Evolutionary conservation across 2,329 filamentous ascomycete species (phyloP).

Genomic region (Delphinella strobiligena): DNA sequence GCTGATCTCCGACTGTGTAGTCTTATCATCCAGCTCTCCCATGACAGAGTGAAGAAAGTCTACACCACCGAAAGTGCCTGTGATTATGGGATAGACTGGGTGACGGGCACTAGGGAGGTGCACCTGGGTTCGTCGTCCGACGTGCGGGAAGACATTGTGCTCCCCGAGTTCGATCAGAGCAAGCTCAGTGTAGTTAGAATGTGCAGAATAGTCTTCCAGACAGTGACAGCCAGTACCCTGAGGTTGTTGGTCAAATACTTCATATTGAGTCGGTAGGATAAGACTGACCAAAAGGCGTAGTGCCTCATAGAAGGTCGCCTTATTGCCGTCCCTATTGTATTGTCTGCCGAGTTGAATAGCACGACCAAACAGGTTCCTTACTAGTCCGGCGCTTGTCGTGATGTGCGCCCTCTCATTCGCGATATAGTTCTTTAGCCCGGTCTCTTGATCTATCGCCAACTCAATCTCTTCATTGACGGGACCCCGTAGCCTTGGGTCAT

Average conservation of each 20-base stretch:
- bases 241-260: too few relatives aligned
- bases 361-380: slow-evolving; percentile 31
- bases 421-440: slow-evolving; percentile 99
- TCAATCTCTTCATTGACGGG: slow-evolving; percentile 46
- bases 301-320: slow-evolving; percentile 35
- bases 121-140: slow-evolving; percentile 33
- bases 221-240: slow-evolving; percentile 43
- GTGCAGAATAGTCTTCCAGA: slow-evolving; percentile 42
- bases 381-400: slow-evolving; percentile 74
- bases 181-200: slow-evolving; percentile 44
- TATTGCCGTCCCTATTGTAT: slow-evolving; percentile 32
- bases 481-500: slow-evolving; percentile 67
- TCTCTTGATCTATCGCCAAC: slow-evolving; percentile 36
- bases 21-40: slow-evolving; percentile 37
- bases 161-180: slow-evolving; percentile 40
- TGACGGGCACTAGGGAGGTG: slow-evolving; percentile 30
- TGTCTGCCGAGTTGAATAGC: slow-evolving; percentile 36
- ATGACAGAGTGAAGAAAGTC: slow-evolving; percentile 40
- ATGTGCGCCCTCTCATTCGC: slow-evolving; percentile 77
- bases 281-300: slow-evolving; percentile 37
- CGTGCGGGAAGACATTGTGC: slow-evolving; percentile 39
- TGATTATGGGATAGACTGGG: slow-evolving; percentile 39
- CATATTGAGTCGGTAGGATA: too few relatives aligned
- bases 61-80: slow-evolving; percentile 42
- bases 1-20: slow-evolving; percentile 36